Conservation (phyloP, 768 basidiomycete species). For the Termitomyces sp. region DNA sequence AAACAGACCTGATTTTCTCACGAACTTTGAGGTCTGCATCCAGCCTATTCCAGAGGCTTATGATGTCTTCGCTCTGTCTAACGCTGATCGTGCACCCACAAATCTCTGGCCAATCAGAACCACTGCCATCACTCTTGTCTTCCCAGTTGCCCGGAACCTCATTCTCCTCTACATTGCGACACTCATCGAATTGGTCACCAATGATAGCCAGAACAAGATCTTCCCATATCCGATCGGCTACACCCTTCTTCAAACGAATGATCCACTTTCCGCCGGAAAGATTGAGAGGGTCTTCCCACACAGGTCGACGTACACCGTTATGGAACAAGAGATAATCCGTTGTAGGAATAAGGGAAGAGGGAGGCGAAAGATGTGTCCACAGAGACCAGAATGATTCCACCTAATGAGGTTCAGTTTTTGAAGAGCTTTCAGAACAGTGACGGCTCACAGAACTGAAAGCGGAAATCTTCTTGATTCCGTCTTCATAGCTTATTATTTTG, state of each 20-base stretch:
- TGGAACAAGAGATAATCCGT: slow-evolving; percentile 96
- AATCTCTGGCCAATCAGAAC: slow-evolving; percentile 70
- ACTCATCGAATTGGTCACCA: slow-evolving; percentile 86
- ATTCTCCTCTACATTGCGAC: slow-evolving; percentile 33
- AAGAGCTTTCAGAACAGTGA: not conserved
- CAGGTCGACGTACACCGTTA: slow-evolving; percentile 76
- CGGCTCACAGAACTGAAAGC: slow-evolving; percentile 78
- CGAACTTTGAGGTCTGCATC: slow-evolving; percentile 73
- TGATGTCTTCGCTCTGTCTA: slow-evolving; percentile 89
- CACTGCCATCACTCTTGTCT: slow-evolving; percentile 30
- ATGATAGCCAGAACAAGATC: slow-evolving; percentile 82
- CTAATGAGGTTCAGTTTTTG: slow-evolving; percentile 31
- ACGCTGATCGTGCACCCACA: slow-evolving; percentile 96
- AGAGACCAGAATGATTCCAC: slow-evolving; percentile 96
- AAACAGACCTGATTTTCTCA: slow-evolving; percentile 75
- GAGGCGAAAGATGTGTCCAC: slow-evolving; percentile 86
- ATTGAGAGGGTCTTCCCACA: slow-evolving; percentile 96
- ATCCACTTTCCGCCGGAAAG: slow-evolving; percentile 92
- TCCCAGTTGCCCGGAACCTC: slow-evolving; percentile 29
- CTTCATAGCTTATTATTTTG: slow-evolving; percentile 89
- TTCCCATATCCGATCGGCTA: slow-evolving; percentile 91
- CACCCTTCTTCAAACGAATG: slow-evolving; percentile 85
- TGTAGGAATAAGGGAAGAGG: slow-evolving; percentile 79
- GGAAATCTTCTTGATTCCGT: slow-evolving; percentile 90
- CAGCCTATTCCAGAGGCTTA: slow-evolving; percentile 88